Evolutionary conservation across 495 filamentous ascomycete species (phyloP), one percentile per base, ranked within the genome.

Genomic region (Penicillium mononematosum): DNA sequence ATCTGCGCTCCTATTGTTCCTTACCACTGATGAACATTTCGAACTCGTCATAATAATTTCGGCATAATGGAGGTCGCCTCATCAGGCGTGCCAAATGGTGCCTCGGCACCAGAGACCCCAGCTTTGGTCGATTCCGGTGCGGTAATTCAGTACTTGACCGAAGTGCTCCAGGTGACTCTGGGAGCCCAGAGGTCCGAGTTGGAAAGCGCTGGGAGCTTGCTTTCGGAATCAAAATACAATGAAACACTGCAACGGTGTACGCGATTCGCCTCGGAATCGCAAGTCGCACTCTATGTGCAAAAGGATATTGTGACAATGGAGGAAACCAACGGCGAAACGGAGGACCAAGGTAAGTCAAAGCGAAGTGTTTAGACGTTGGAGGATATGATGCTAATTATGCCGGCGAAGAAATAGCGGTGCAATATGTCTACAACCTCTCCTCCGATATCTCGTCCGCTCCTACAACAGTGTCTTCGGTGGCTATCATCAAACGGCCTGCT

Each of bases 241-340:
- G 92, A 98, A 53, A 98, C 94, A 0, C 74, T 92, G 25, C 86
- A 91, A 64, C 81, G 91, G 74, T 96, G 93, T 73, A 86, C 84
- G 58, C 85, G 93, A 63, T 99, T 96, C 70, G 90, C 91, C 47
- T 83, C 86, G 27, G 94, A 97, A 72, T 76, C 88, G 46, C 91
- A 96, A 76, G 82, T 87, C 39, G 91, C 87, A 25, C 75, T 99
- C 48, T 98, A 96, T 73, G 88, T 95, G 56, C 88, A 91, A 65
- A 96, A 96, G 73, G 90, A 96, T 64, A 68, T 88, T 34, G 72
- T 84, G 41, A 72, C 76, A 22, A 73, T 78, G n/a, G 81, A 84
- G 48, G 69, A 81, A 50, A 60, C 75, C 45, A 80, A 84, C 55
- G 75, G 72, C n/a, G 69, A 72, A 51, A 64, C 70, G 45, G 79